Evolutionary conservation across 345 rosid species (phyloP).

Genomic region (Rhodamnia rubescens): DNA sequence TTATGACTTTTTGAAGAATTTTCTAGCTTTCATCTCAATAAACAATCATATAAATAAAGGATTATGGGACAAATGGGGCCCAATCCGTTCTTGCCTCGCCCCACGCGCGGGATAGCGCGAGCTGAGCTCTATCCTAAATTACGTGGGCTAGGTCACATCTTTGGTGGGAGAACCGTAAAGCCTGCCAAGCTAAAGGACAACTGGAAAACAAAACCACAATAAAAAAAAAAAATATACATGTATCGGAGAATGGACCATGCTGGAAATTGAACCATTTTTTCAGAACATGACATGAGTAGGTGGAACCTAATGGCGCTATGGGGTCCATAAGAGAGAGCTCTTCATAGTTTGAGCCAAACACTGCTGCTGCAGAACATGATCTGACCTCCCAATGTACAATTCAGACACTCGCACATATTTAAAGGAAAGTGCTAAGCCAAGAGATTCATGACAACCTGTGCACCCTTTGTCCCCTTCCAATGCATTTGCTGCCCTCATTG

Average conservation of each 20-base stretch:
- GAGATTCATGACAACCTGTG: neutral
- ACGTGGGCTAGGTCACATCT: neutral
- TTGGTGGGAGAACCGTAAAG: neutral
- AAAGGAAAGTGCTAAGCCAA: neutral
- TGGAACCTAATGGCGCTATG: neutral
- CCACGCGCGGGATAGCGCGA: neutral
- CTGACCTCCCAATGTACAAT: neutral
- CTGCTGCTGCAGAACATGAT: neutral
- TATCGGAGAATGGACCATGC: neutral
- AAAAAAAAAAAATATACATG: no score
- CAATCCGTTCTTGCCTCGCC: neutral
- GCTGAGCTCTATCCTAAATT: neutral
- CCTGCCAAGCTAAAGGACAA: neutral
- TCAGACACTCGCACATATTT: neutral
- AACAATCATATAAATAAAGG: neutral
- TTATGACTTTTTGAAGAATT: no score
- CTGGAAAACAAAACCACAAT: neutral
- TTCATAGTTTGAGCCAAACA: neutral
- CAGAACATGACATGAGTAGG: neutral
- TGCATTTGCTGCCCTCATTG: neutral
- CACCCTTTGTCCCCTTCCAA: neutral
- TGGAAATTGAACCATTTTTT: neutral
- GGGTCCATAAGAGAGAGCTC: neutral
- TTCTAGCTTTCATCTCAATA: neutral
- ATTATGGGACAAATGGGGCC: neutral